Percentiles rank a stretch among this genome's conserved stretches.
Evolutionary conservation across 768 basidiomycete species (phyloP).

Genomic region (Tricholoma furcatifolium): DNA sequence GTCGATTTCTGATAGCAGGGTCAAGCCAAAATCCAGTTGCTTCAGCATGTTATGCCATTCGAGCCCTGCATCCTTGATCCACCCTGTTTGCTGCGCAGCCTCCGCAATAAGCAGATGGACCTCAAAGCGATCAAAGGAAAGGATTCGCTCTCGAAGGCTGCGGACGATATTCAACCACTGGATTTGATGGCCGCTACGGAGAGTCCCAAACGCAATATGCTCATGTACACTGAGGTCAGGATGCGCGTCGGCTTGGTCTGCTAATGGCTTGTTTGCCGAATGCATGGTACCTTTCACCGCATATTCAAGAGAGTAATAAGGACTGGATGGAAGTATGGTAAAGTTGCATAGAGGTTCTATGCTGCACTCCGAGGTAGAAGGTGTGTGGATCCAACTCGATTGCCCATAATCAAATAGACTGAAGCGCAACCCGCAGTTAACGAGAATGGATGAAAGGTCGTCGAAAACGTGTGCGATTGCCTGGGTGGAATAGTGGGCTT

Average conservation of each 20-base stretch:
- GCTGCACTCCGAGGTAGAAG: conserved; percentile 15
- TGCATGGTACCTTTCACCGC: conserved; percentile 35
- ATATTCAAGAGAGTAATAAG: conserved; percentile 34
- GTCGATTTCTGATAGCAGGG: conserved; percentile 35
- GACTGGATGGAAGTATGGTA: conserved; percentile 22
- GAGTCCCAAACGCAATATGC: conserved; percentile 39
- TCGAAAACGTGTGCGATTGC: conserved; percentile 14
- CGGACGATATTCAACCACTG: conserved; percentile 53
- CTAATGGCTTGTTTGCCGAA: conserved; percentile 42
- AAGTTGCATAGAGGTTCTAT: conserved; percentile 27
- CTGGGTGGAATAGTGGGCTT: conserved; percentile 28
- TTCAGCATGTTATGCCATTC: conserved; percentile 42
- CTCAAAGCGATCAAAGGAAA: conserved; percentile 38
- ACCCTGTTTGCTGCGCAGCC: conserved; percentile 42
- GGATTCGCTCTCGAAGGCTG: conserved; percentile 35
- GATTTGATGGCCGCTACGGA: conserved; percentile 42
- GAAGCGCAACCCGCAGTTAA: conserved; percentile 28
- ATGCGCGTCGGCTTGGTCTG: conserved; percentile 40
- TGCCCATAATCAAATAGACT: conserved; percentile 26
- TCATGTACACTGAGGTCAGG: conserved; percentile 42
- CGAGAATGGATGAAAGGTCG: conserved; percentile 17
- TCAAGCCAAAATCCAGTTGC: conserved; percentile 29
- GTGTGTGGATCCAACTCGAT: conserved; percentile 9
- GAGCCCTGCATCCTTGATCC: conserved; percentile 11
- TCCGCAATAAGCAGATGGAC: conserved; percentile 44